Evolutionary conservation across 2,329 filamentous ascomycete species (phyloP), one percentile per base, ranked within the genome.

Genomic region (Phoma sp.): DNA sequence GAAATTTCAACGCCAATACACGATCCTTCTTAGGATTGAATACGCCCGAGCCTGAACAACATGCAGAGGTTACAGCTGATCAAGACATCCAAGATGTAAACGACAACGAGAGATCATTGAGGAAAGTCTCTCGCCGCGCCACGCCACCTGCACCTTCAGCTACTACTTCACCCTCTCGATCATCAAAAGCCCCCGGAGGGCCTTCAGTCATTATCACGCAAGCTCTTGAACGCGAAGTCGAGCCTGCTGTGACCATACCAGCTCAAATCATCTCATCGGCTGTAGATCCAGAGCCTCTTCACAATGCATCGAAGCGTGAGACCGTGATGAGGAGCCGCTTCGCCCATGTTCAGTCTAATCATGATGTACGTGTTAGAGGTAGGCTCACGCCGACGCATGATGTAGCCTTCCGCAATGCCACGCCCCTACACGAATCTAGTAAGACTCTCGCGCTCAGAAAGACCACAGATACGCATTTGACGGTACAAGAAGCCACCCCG

Each of bases 401-500:
- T 5, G 23, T 23, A 12, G 29, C 29, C 5, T n/a, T 28, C 7
- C 30, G 28, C 5, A 37, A 53, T 7, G 21, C n/a, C 15, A 11
- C 25, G 10, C 18, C 30, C 2, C 3, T 28, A 18, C 38, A 17
- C 28, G 11, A 17, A 7, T 33, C 45, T 15, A 10, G 38, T n/a
- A 38, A 21, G 15, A 30, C 30, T 7, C 33, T 20, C 10, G 20
- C 7, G 15, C 12, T 10, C 2, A 25, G n/a, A 2, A 42, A 20
- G 2, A 10, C 3, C n/a, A 12, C 15, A 3, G 5, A 14, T 11
- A 17, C 4, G 9, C 21, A 11, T 1, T 1, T 11, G 1, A 18
- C n/a, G 10, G 9, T 29, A 28, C 43, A 48, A 23, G 32, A 48
- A 14, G 32, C 26, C 2, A 48, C 43, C 11, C 51, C 51, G 5